Evolutionary conservation across 371 early-diverging fungal species (phyloP).

Genomic region (Mucor lusitanicus): DNA sequence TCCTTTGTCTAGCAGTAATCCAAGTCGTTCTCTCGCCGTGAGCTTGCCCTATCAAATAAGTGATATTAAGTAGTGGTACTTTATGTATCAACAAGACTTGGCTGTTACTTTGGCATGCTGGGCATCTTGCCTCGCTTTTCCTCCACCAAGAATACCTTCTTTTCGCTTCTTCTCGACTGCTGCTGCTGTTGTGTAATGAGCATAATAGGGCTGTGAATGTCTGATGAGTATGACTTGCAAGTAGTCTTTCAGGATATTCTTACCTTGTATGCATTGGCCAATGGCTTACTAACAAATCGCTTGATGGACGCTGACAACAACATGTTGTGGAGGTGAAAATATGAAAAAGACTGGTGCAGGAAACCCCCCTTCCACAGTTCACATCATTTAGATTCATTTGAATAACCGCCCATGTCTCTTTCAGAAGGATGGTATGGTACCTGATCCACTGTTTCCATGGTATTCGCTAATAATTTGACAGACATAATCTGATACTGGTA

Average conservation of each 20-base stretch:
- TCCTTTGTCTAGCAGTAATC: slow-evolving; percentile 81
- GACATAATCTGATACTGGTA: not conserved
- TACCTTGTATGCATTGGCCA: not conserved
- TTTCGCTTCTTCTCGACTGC: slow-evolving; percentile 68
- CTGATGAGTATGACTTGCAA: not conserved
- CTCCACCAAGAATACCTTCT: slow-evolving; percentile 82
- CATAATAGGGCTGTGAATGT: not conserved
- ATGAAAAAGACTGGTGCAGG: not conserved
- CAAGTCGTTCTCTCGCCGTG: slow-evolving; percentile 93
- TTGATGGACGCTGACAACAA: not conserved
- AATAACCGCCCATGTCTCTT: not conserved
- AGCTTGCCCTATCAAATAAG: slow-evolving; percentile 78
- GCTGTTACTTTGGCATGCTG: slow-evolving; percentile 85
- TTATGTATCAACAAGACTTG: not conserved
- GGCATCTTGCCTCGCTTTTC: slow-evolving; percentile 77
- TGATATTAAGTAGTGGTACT: not conserved
- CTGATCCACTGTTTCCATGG: too few relatives aligned
- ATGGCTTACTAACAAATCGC: not conserved
- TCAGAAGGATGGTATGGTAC: not conserved
- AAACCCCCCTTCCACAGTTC: not conserved
- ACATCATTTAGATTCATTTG: not conserved
- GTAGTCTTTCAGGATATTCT: not conserved
- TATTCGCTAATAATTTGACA: too few relatives aligned
- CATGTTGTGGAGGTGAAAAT: not conserved
- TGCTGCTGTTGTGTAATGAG: slow-evolving; percentile 10